phyloP scores from a whole-genome alignment of 2,329 filamentous ascomycete genomes.

The Daldinia sp. region DNA sequence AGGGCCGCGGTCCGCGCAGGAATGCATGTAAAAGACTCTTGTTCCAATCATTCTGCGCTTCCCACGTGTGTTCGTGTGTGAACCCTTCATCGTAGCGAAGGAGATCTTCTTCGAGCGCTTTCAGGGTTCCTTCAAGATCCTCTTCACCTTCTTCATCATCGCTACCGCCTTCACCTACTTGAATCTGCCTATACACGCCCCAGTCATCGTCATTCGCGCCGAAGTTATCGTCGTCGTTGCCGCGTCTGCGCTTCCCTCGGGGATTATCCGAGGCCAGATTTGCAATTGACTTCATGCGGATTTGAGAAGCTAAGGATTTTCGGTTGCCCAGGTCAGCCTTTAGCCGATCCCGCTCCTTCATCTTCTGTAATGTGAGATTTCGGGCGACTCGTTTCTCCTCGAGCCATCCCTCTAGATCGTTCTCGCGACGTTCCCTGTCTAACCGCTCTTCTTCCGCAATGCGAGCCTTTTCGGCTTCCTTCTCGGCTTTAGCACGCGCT shows the following conservation, averaged over 20 bases:
- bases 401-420: conserved; percentile 88
- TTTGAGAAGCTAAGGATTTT: conserved; percentile 94
- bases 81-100: conserved; percentile 89
- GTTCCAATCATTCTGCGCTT: conserved; percentile 95
- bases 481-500: conserved; percentile 93
- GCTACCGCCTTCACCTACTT: conserved; percentile 80
- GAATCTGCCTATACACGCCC: conserved; percentile 95
- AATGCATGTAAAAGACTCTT: conserved; percentile 93
- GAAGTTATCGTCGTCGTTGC: conserved; percentile 94
- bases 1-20: conserved; percentile 86
- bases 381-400: conserved; percentile 82
- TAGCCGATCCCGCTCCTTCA: conserved; percentile 92
- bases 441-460: conserved; percentile 84
- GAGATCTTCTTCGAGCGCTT: conserved; percentile 83
- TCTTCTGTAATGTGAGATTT: conserved; percentile 77
- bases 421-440: conserved; percentile 85
- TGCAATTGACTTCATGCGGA: conserved; percentile 97
- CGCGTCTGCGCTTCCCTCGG: conserved; percentile 83
- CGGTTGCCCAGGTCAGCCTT: conserved; percentile 96
- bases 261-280: conserved; percentile 93
- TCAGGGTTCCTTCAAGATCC: conserved; percentile 80
- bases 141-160: conserved; percentile 95
- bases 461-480: conserved; percentile 90
- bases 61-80: conserved; percentile 90
- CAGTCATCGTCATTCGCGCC: conserved; percentile 98